Evolutionary conservation across 208 protist genomes (phyloP), one percentile per base, ranked within the genome.

Genomic region (Acanthamoeba castellanii): DNA sequence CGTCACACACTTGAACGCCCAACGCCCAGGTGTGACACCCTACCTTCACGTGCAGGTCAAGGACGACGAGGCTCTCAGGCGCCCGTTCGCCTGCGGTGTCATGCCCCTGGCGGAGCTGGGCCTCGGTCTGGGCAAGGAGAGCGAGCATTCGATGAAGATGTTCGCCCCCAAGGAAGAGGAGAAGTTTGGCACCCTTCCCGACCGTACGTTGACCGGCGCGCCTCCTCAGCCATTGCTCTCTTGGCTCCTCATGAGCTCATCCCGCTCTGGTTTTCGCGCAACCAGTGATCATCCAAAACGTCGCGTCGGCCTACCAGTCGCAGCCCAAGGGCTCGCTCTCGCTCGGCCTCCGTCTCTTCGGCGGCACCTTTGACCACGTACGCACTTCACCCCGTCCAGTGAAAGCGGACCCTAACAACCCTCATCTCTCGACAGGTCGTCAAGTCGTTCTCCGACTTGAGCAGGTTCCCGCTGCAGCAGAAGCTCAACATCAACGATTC

Each of bases 221-320:
- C 45, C 30, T n/a, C 42, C 34, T 37, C 27, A 7, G 76, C 9
- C 8, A 11, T 64, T 61, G n/a, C 52, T 64, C 45, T 85, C n/a
- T 78, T 22, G 0, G 64, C 55, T 64, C 68, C 22, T 25, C 18
- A 25, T 14, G 0, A 20, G n/a, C 16, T 37, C 25, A 50, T 25
- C 50, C 8, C 50, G 72, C 11, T 14, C 18, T 78, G 6, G 13
- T 81, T 13, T 52, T 82, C 70, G 64, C 18, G 3, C 3, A 30
- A 42, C 55, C 70, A 93, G 88, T 82, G 14, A 74, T 93, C 47
- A 93, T 93, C 66, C 88, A 93, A 32, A 93, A 93, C 64, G 64
- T 91, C 5, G 88, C 50, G 18, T 93, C 88, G n/a, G 88, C 91
- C 47, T 61, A 55, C 30, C 91, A 94, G 50, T 87, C 91, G 34